Evolutionary conservation across 225 moss, liverwort and hornwort genomes (phyloP), one percentile per base, ranked within the genome.

Genomic region (Sphagnum tenellum): DNA sequence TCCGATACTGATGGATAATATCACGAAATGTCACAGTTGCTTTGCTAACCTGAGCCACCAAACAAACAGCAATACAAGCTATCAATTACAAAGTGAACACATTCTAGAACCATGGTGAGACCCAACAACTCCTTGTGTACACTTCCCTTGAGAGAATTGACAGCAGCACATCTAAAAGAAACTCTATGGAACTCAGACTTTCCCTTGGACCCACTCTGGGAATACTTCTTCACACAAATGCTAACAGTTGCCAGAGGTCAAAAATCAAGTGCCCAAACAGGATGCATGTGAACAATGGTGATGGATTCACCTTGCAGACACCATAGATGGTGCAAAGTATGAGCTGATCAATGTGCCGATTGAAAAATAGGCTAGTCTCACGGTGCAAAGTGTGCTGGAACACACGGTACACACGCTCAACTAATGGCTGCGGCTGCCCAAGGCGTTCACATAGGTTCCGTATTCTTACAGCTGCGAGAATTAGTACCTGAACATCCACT

Each of bases 331-430:
- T 79, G 79, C 96, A 96, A 58, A 96, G 76, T 57, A 92, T 88
- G 64, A 96, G 76, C 66, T 96, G 96, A 75, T 96, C 96, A 65
- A 96, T 96, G 74, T 96, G 96, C 66, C 96, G 88, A 72, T 87
- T 88, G 80, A 96, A 96, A 63, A 92, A 92, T 53, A 96, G 82
- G 74, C 72, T 81, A 29, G 96, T 92, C 77, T 88, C 89, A 65
- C 78, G 78, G 67, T 92, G 78, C 65, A 96, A 68, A 59, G 92
- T 77, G 54, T 92, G 85, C 67, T 85, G 76, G 78, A 96, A 84
- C 59, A 80, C 86, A 60, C 79, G 79, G 70, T 85, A 96, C 62
- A 90, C 96, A 57, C 90, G 88, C 84, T 96, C 90, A 81, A 84
- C 84, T 65, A 96, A 68, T 66, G 86, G 89, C 69, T 75, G 86